Conservation (phyloP, 2,329 filamentous ascomycete genomes). For the Trichoderma arundinaceum region DNA sequence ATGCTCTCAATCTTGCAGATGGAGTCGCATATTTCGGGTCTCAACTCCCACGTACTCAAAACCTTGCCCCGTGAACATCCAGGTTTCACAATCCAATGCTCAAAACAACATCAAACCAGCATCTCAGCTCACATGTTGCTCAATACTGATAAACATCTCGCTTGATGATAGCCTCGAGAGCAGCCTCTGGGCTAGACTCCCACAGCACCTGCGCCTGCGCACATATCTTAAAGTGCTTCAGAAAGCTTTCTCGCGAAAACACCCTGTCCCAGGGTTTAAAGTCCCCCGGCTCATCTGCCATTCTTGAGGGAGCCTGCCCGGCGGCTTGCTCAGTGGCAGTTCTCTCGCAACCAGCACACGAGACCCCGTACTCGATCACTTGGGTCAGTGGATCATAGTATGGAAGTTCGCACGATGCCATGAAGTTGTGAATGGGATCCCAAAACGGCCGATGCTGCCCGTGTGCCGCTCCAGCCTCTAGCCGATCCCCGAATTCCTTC, state of each 20-base stretch:
- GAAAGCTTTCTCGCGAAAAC: conserved; percentile 24
- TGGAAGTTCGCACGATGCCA: conserved; percentile 27
- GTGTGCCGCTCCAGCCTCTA: conserved; percentile 4
- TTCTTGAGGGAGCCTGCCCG: not conserved
- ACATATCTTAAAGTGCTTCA: conserved; percentile 26
- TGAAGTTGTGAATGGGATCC: conserved; percentile 27
- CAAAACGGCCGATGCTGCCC: conserved; percentile 20
- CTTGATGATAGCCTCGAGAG: conserved; percentile 12
- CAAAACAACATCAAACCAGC: no score
- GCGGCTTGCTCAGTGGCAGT: not conserved
- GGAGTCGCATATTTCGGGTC: not conserved
- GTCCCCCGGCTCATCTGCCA: conserved; percentile 7
- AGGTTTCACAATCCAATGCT: not conserved
- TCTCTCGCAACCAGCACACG: conserved; percentile 22
- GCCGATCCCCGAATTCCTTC: conserved; percentile 22
- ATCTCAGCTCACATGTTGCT: not conserved
- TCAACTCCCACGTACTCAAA: not conserved
- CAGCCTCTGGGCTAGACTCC: conserved; percentile 14
- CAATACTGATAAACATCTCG: not conserved
- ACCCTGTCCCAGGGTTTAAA: conserved; percentile 9
- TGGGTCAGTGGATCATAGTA: conserved; percentile 16
- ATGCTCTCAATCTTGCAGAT: not conserved
- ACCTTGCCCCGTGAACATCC: not conserved
- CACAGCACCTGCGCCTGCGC: conserved; percentile 21
- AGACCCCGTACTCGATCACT: conserved; percentile 8